Conservation (phyloP, 805 yeast species). For the Hyphopichia homilentoma region DNA sequence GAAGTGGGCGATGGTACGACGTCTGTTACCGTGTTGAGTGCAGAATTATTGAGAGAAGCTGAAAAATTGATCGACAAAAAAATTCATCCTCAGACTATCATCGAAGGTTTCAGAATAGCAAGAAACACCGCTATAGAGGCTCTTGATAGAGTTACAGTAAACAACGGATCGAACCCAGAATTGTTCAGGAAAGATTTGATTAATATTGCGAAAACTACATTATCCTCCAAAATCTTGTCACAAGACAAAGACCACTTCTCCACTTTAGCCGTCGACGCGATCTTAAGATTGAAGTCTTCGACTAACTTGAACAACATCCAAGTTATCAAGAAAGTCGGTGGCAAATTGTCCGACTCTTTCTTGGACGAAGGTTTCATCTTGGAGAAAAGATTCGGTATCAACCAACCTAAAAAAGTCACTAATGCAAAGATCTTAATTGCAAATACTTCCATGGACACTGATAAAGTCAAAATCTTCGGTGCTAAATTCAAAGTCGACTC, state of each 20-base stretch:
- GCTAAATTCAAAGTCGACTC: constrained; percentile 97
- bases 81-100: constrained; percentile 97
- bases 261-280: constrained; percentile 89
- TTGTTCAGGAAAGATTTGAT: constrained; percentile 72
- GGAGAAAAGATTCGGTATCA: constrained; percentile 88
- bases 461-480: constrained; percentile 95
- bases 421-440: constrained; percentile 89
- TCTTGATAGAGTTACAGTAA: constrained; percentile 73
- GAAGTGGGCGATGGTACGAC: constrained; percentile 99
- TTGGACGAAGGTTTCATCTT: constrained; percentile 94
- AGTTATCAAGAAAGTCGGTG: constrained; percentile 90
- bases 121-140: constrained; percentile 78
- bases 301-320: constrained; percentile 91
- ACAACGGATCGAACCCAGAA: constrained; percentile 56
- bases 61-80: constrained; percentile 87
- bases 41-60: constrained; percentile 91
- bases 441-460: constrained; percentile 95
- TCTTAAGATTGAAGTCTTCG: constrained; percentile 79
- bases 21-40: constrained; percentile 84
- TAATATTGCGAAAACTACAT: constrained; percentile 88
- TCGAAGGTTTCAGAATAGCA: constrained; percentile 92
- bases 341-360: constrained; percentile 85
- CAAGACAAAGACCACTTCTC: constrained; percentile 92
- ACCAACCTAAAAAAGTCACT: constrained; percentile 82
- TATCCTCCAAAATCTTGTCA: constrained; percentile 89